Conservation (phyloP, 768 basidiomycete species). For the Leucocoprinus sp. region DNA sequence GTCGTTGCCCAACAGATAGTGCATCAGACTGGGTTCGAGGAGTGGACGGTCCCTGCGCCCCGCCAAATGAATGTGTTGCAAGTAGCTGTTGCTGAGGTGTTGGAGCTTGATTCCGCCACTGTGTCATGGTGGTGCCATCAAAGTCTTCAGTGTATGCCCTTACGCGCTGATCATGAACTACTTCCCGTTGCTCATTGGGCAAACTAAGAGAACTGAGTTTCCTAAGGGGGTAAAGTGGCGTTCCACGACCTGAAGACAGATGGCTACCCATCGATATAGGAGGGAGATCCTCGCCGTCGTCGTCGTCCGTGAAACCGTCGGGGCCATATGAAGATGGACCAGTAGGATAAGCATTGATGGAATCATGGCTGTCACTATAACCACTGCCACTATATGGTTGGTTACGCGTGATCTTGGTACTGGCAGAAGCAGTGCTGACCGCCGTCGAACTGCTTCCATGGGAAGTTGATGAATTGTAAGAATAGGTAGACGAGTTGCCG, state of each 20-base stretch:
- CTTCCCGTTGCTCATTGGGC: slow-evolving; percentile 40
- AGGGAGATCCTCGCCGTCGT: slow-evolving; percentile 73
- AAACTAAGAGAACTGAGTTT: slow-evolving; percentile 45
- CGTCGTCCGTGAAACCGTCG: slow-evolving; percentile 64
- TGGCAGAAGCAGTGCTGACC: background rate
- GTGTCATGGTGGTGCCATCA: slow-evolving; percentile 52
- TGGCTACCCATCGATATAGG: slow-evolving; percentile 29
- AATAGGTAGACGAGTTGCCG: slow-evolving; percentile 19
- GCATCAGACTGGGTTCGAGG: slow-evolving; percentile 45
- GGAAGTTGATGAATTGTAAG: slow-evolving; percentile 22
- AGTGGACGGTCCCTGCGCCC: slow-evolving; percentile 31
- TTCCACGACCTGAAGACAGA: slow-evolving; percentile 61
- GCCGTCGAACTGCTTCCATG: slow-evolving; percentile 8
- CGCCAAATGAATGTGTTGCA: slow-evolving; percentile 20
- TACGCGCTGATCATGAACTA: slow-evolving; percentile 38
- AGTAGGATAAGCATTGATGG: slow-evolving; percentile 4
- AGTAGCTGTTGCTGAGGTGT: slow-evolving; percentile 24
- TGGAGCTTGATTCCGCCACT: slow-evolving; percentile 43
- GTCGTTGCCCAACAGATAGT: slow-evolving; percentile 26
- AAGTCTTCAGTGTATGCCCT: slow-evolving; percentile 65
- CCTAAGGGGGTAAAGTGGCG: slow-evolving; percentile 51
- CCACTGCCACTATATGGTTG: slow-evolving; percentile 3
- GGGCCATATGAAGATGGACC: no score
- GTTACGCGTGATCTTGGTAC: background rate
- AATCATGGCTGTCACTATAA: slow-evolving; percentile 7